phyloP scores from a whole-genome alignment of 768 basidiomycete species.

The Agaricus sinodeliciosus region DNA sequence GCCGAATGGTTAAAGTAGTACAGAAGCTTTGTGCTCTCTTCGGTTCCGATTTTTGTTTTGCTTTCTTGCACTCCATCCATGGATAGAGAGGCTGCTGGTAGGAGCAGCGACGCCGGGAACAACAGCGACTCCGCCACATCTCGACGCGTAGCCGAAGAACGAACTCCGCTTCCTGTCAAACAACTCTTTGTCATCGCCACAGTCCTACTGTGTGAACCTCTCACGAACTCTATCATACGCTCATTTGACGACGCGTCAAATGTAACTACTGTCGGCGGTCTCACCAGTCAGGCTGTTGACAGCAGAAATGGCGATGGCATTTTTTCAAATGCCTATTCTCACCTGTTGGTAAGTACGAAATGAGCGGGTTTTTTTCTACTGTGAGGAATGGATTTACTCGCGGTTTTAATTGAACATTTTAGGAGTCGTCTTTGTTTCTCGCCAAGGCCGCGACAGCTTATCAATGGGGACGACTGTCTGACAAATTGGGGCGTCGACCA shows the following conservation, averaged over 20 bases:
- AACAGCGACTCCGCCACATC: neutral
- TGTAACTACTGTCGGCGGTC: constrained; percentile 31
- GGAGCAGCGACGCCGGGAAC: neutral
- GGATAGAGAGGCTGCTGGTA: too few species aligned
- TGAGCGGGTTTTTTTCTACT: neutral
- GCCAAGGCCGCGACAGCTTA: constrained; percentile 8
- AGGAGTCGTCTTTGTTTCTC: constrained; percentile 11
- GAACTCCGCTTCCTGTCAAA: constrained; percentile 32
- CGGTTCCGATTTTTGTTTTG: neutral
- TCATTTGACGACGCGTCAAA: constrained; percentile 31
- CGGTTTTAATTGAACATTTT: neutral
- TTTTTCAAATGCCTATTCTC: constrained; percentile 34
- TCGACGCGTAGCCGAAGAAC: constrained; percentile 5
- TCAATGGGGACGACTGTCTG: constrained; percentile 9
- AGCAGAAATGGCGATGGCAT: constrained; percentile 21
- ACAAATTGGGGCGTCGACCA: constrained; percentile 10
- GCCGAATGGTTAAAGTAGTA: too few species aligned
- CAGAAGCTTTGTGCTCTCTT: neutral
- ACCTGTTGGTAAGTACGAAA: constrained; percentile 28
- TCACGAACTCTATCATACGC: constrained; percentile 36
- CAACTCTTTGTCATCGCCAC: constrained; percentile 32
- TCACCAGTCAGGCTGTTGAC: constrained; percentile 20
- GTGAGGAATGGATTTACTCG: too few species aligned
- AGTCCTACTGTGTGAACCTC: constrained; percentile 36
- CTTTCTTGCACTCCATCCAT: neutral